Evolutionary conservation across 2,329 filamentous ascomycete genomes (phyloP).

Genomic region (Colletotrichum tabaci): DNA sequence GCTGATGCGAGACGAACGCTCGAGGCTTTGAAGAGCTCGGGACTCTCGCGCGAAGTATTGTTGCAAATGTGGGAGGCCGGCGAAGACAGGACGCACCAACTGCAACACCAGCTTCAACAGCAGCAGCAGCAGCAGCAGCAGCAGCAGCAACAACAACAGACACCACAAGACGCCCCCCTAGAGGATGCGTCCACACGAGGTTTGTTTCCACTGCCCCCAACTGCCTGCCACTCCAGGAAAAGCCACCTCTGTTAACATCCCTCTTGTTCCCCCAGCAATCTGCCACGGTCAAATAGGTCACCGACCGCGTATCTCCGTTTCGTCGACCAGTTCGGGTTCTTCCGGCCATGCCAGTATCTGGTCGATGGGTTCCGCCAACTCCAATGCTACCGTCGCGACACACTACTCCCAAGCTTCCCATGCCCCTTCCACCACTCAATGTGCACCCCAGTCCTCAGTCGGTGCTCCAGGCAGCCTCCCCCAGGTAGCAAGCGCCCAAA

Average conservation of each 20-base stretch:
- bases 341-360: slow-evolving; percentile 57
- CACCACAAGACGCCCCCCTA: slow-evolving; percentile 33
- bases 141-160: slow-evolving; percentile 15
- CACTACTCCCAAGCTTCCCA: slow-evolving; percentile 57
- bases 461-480: slow-evolving; percentile 35
- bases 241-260: slow-evolving; percentile 32
- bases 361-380: slow-evolving; percentile 50
- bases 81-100: slow-evolving; percentile 39
- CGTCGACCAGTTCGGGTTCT: slow-evolving; percentile 65
- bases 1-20: slow-evolving; percentile 62
- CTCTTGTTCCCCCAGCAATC: slow-evolving; percentile 53
- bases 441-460: slow-evolving; percentile 45
- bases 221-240: neutral
- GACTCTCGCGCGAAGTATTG: slow-evolving; percentile 59
- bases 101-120: neutral
- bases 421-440: slow-evolving; percentile 53
- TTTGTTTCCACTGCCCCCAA: slow-evolving; percentile 13
- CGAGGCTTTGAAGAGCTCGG: slow-evolving; percentile 62
- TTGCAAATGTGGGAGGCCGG: slow-evolving; percentile 45
- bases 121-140: slow-evolving; percentile 8
- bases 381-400: slow-evolving; percentile 48
- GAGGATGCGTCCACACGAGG: slow-evolving; percentile 43
- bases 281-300: slow-evolving; percentile 54
- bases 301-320: slow-evolving; percentile 63
- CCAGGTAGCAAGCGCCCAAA: slow-evolving; percentile 43